Percentiles rank a stretch among this genome's conserved stretches.
Evolutionary conservation across 73 alveolate genomes (phyloP).

Genomic region (Tetrahymena elliotti): DNA sequence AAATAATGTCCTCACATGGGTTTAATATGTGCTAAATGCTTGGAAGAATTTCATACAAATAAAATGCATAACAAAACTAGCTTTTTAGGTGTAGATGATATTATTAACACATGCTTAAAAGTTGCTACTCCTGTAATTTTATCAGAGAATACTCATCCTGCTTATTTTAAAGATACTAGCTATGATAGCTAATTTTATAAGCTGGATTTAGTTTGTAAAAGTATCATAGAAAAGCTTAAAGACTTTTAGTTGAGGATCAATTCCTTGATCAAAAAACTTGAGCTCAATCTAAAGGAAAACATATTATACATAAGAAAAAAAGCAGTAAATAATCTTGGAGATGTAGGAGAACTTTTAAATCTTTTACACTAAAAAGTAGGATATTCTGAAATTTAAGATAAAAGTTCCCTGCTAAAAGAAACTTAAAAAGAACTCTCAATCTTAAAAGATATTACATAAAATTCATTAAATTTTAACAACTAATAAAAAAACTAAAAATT

Average conservation of each 20-base stretch:
- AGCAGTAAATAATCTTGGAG: not conserved
- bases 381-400: not conserved
- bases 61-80: not conserved
- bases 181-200: not conserved
- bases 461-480: not conserved
- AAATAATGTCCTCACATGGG: not conserved
- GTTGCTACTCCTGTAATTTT: not conserved
- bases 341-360: not conserved
- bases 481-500: not conserved
- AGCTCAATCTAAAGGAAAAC: not conserved
- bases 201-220: not conserved
- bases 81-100: not conserved
- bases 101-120: not conserved
- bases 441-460: not conserved
- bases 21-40: not conserved
- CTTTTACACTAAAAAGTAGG: not conserved
- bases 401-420: not conserved
- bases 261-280: not conserved
- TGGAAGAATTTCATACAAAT: not conserved
- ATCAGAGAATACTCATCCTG: not conserved
- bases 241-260: not conserved
- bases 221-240: not conserved
- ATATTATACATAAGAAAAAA: not conserved
- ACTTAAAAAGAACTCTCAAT: not conserved
- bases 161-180: not conserved